phyloP scores from a whole-genome alignment of 805 yeast species.

The Metschnikowia koreensis region DNA sequence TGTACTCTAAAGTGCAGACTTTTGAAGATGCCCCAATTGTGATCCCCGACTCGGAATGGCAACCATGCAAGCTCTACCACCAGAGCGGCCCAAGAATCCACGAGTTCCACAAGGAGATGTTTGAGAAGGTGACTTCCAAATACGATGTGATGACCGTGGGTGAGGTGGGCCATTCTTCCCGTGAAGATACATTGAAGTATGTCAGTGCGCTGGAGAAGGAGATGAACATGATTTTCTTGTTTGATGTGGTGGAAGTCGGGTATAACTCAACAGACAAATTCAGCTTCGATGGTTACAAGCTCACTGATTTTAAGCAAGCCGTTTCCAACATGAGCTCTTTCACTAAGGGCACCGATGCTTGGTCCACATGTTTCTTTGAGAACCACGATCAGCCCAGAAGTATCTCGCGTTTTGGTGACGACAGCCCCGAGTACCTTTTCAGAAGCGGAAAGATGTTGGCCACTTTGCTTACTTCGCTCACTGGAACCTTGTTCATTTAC shows the following conservation, averaged over 20 bases:
- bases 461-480: conserved; percentile 43
- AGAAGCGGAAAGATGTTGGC: conserved; percentile 50
- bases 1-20: conserved; percentile 47
- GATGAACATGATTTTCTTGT: conserved; percentile 42
- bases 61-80: conserved; percentile 33
- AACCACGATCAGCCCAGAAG: conserved; percentile 61
- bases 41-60: conserved; percentile 40
- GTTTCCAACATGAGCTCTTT: conserved; percentile 34
- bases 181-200: conserved; percentile 43
- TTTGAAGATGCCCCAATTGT: conserved; percentile 50
- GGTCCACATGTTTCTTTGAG: conserved; percentile 56
- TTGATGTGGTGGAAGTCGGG: conserved; percentile 37
- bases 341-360: conserved; percentile 50
- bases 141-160: conserved; percentile 59
- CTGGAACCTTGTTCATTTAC: conserved; percentile 57
- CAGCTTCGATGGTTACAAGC: conserved; percentile 29
- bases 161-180: conserved; percentile 47
- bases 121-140: conserved; percentile 36
- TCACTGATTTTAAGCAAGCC: conserved; percentile 43
- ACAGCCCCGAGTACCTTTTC: conserved; percentile 26
- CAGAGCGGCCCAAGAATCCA: conserved; percentile 56
- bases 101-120: conserved; percentile 45
- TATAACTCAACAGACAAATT: conserved; percentile 34
- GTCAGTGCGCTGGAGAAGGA: conserved; percentile 40
- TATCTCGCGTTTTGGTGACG: conserved; percentile 51